A percentile compares a stretch with the other conserved stretches of the same genome.
phyloP scores from a whole-genome alignment of 371 early-diverging fungal genomes.

The Rhizopus stolonifer region DNA sequence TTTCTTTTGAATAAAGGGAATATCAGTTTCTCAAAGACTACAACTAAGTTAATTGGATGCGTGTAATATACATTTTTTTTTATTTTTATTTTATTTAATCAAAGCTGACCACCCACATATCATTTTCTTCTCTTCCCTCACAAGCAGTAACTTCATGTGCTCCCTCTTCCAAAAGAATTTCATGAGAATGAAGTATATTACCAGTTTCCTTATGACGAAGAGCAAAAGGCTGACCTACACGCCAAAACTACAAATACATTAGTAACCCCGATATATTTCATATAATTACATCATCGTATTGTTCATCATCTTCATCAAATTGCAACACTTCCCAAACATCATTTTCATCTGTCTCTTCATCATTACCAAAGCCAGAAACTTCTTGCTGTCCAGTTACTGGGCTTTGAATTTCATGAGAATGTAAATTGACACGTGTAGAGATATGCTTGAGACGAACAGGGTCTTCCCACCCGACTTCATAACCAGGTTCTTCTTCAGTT shows the following conservation, averaged over 20 bases:
- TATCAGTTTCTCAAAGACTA: too few species aligned
- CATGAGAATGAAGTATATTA: conserved; percentile 48
- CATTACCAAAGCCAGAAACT: conserved; percentile 57
- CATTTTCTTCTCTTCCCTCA: conserved; percentile 53
- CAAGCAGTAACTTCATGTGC: conserved; percentile 51
- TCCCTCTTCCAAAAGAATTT: conserved; percentile 33
- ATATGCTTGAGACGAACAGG: conserved; percentile 55
- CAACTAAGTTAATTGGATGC: too few species aligned
- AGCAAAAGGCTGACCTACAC: conserved; percentile 42
- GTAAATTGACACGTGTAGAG: conserved; percentile 52
- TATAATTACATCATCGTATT: conserved; percentile 30
- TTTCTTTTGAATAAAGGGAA: too few species aligned
- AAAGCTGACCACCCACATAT: conserved; percentile 48
- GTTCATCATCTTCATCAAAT: conserved; percentile 25
- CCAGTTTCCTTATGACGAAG: conserved; percentile 56
- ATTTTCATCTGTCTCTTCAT: conserved; percentile 50
- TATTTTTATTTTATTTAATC: too few species aligned
- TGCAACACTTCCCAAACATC: conserved; percentile 61
- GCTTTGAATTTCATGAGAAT: conserved; percentile 56
- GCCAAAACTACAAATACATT: conserved; percentile 44
- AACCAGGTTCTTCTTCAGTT: conserved; percentile 40
- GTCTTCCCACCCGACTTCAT: conserved; percentile 52
- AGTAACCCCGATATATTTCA: background rate
- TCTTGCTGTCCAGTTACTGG: conserved; percentile 62
- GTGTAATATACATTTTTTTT: too few species aligned